Conservation (phyloP, 495 filamentous ascomycete species). For the Penicillium tannophilum region DNA sequence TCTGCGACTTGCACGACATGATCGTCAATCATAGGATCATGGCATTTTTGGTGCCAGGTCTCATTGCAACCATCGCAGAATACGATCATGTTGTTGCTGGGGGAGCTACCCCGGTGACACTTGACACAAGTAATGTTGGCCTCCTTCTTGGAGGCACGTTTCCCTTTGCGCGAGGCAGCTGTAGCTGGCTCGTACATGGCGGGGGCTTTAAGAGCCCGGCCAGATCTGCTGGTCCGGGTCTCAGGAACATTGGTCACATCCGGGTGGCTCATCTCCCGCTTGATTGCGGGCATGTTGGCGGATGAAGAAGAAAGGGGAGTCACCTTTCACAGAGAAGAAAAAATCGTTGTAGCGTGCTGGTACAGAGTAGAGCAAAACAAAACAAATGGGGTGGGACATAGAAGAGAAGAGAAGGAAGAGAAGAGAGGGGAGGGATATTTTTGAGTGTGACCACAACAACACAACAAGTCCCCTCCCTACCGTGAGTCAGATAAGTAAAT, state of each 20-base stretch:
- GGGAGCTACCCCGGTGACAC: conserved; percentile 77
- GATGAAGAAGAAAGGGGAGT: neutral
- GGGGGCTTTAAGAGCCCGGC: conserved; percentile 18
- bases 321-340: too few species aligned
- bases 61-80: conserved; percentile 92
- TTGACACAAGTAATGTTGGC: conserved; percentile 64
- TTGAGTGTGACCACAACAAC: neutral
- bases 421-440: conserved; percentile 7
- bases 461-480: neutral
- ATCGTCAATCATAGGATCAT: conserved; percentile 76
- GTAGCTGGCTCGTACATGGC: conserved; percentile 12
- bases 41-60: conserved; percentile 89
- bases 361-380: conserved; percentile 4
- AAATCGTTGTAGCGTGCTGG: neutral
- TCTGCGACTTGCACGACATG: conserved; percentile 67
- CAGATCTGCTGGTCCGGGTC: conserved; percentile 21
- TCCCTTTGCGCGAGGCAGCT: conserved; percentile 35
- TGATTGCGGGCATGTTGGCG: neutral
- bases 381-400: neutral
- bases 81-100: conserved; percentile 81
- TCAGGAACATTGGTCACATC: conserved; percentile 5
- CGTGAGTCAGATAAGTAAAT: neutral
- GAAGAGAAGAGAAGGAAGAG: neutral
- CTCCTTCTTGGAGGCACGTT: conserved; percentile 49
- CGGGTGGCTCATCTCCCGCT: neutral